Base-by-base conservation (phyloP, 1,284 basidiomycete genomes). In the Exobasidium rhododendri region DNA sequence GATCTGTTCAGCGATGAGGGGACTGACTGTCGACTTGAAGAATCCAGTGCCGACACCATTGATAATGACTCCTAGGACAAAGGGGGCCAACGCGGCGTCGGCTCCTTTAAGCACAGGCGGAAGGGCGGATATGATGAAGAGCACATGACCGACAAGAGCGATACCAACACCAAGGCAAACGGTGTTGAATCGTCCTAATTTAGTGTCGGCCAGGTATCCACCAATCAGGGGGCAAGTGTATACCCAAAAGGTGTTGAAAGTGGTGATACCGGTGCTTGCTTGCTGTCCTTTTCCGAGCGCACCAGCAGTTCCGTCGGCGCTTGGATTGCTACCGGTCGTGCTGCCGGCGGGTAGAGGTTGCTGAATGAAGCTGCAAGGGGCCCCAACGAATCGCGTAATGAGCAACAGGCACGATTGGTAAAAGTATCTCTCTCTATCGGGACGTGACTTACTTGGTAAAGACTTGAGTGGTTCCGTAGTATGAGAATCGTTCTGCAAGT, bases 111-210 rank as follows among this genome's bases (percentile, higher is more conserved):
- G 87, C 49, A 91, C 85, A 1, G 85, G 83, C 0, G 90, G 90
- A 28, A 91, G 78, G 6, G 87, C 85, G 22, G 88, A 85, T 56
- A 89, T 80, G 69, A 91, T 85, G 68, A 92, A 85, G 67, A 92
- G 82, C 63, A 89, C 81, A 78, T 92, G 90, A 0, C 82, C 82
- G 46, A 82, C 67, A 55, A 82, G 67, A 30, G 81, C 80, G 65
- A 83, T 74, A 49, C 65, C 64, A 51, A 82, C 77, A 58, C 80
- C 75, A 56, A 77, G 68, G 68, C 74, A 74, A 58, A 84, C 80
- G 5, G 83, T 83, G 62, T 81, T 83, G 79, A 79, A 83, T n/a
- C 83, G 77, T 29, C 83, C 83, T 46, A 77, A 71, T 61, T 82
- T 77, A 4, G 77, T 73, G 66, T 83, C 82, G 46, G 82, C 82